Percentiles rank a stretch among this genome's conserved stretches.
phyloP scores from a whole-genome alignment of 2,329 filamentous ascomycete species.

The Phialemoniopsis sp. region DNA sequence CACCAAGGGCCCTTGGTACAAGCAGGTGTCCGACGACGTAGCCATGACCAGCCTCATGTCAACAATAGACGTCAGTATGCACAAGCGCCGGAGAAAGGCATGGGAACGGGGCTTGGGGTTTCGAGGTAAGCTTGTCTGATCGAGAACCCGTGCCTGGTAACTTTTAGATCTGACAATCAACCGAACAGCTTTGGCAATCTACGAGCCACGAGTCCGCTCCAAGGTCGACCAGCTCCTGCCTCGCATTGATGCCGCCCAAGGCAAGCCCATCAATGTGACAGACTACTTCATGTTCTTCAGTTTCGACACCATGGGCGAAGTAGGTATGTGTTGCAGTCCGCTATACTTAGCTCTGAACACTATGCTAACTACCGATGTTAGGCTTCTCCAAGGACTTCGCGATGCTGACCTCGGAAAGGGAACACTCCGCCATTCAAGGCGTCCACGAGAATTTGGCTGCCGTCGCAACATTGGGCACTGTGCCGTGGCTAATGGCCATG shows the following conservation, averaged over 20 bases:
- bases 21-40: conserved; percentile 6
- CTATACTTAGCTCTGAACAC: too few species aligned
- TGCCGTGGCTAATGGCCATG: conserved; percentile 12
- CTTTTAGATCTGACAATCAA: too few species aligned
- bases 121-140: background rate
- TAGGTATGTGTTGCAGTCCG: too few species aligned
- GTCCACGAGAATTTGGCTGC: conserved; percentile 11
- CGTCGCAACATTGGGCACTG: conserved; percentile 10
- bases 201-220: conserved; percentile 14
- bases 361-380: too few species aligned
- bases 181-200: conserved; percentile 12
- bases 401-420: conserved; percentile 16
- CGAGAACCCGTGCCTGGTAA: too few species aligned
- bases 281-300: conserved; percentile 22
- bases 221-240: conserved; percentile 15
- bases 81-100: conserved; percentile 9
- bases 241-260: conserved; percentile 7
- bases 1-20: conserved; percentile 12
- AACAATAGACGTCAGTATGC: conserved; percentile 9
- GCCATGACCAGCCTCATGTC: conserved; percentile 10
- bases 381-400: conserved; percentile 23
- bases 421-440: conserved; percentile 9
- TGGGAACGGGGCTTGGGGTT: conserved; percentile 10
- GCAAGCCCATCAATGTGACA: conserved; percentile 12
- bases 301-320: conserved; percentile 25